Conservation (phyloP, 371 early-diverging fungal genomes). For the Umbelopsis sp. region DNA sequence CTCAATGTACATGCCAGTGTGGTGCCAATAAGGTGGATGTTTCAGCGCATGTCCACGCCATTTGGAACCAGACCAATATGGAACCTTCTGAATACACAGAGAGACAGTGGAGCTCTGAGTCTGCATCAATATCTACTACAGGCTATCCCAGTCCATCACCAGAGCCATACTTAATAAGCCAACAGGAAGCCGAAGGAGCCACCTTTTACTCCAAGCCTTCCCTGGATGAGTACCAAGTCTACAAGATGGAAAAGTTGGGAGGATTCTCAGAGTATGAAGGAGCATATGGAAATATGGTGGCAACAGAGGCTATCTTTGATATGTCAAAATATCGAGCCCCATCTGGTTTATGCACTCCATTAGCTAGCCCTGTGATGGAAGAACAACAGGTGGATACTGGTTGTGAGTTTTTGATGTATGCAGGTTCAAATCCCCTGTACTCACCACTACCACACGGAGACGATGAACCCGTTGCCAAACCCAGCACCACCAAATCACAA, state of each 20-base stretch:
- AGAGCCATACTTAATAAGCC: neutral
- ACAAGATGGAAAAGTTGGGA: neutral
- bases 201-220: neutral
- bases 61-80: neutral
- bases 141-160: constrained; percentile 11
- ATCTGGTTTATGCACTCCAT: neutral
- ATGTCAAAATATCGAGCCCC: neutral
- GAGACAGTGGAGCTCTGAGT: neutral
- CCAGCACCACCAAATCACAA: neutral
- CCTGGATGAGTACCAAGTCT: neutral
- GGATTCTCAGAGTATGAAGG: neutral
- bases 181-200: neutral
- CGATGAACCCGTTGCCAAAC: neutral
- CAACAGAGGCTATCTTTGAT: neutral
- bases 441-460: neutral
- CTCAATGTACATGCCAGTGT: constrained; percentile 9
- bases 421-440: no score
- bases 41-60: neutral
- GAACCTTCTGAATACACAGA: neutral
- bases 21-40: neutral
- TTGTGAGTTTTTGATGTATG: constrained; percentile 16
- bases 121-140: neutral
- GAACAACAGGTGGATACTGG: neutral
- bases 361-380: constrained; percentile 3
- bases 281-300: neutral